Conservation (phyloP, 2,329 filamentous ascomycete genomes). For the Beauveria caledonica region DNA sequence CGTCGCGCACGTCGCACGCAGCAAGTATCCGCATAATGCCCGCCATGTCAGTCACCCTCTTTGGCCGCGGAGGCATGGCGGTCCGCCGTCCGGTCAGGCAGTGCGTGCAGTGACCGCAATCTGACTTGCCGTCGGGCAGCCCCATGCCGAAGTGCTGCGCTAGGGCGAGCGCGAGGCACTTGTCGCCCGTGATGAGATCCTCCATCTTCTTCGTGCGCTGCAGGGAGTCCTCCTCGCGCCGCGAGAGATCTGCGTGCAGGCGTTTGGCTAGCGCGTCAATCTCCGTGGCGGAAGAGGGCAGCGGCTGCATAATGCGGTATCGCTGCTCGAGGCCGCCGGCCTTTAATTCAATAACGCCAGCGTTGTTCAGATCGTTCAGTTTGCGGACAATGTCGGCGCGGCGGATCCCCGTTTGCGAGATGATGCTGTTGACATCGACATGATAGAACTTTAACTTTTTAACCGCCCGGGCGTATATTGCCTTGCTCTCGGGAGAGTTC, state of each 20-base stretch:
- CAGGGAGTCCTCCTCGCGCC: conserved; percentile 44
- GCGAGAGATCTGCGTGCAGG: conserved; percentile 42
- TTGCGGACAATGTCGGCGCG: conserved; percentile 44
- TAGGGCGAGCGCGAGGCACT: conserved; percentile 44
- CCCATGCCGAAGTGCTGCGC: conserved; percentile 51
- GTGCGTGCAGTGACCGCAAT: conserved; percentile 48
- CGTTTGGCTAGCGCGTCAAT: conserved; percentile 36
- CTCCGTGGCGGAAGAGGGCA: conserved; percentile 35
- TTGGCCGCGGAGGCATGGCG: conserved; percentile 29
- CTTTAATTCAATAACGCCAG: conserved; percentile 40
- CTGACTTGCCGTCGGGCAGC: conserved; percentile 31
- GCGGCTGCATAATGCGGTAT: conserved; percentile 39
- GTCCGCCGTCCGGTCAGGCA: conserved; percentile 25
- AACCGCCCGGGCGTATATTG: conserved; percentile 33
- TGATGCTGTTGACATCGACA: conserved; percentile 40
- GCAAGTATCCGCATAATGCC: conserved; percentile 36
- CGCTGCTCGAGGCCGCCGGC: conserved; percentile 43
- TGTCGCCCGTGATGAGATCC: conserved; percentile 41
- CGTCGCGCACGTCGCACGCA: conserved; percentile 40
- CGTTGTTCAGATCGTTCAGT: conserved; percentile 45
- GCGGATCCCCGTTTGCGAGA: conserved; percentile 22
- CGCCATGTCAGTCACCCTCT: conserved; percentile 28
- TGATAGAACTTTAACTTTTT: conserved; percentile 34
- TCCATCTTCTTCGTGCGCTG: conserved; percentile 41
- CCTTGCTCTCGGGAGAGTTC: conserved; percentile 31